Evolutionary conservation across 805 yeast genomes (phyloP), one percentile per base, ranked within the genome.

Genomic region (Sungouiozyma ichnusensis): DNA sequence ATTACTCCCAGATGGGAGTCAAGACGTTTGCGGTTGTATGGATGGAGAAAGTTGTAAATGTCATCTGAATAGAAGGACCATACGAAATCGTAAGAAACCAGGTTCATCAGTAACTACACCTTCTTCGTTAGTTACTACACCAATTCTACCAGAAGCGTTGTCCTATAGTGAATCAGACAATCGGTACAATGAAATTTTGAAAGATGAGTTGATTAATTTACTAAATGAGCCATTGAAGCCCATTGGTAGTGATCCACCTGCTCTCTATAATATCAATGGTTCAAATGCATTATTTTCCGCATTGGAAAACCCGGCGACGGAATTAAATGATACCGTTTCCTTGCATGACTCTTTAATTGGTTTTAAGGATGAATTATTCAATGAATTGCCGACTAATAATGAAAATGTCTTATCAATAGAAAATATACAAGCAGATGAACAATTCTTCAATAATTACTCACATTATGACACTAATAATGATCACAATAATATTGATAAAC

Each of bases 1-100:
- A 20, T n/a, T 27, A 9, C 13, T 15, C 20, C 16, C 20, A 16
- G 46, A 36, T 31, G 40, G 14, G 38, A 40, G 19, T 8, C 19
- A 4, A 13, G 31, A 33, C 24, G 32, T 35, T 13, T 43, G 46
- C 34, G 18, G 32, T 20, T 43, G 46, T 33, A 18, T 33, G 15
- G 19, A 29, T 3, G 51, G 51, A 18, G 39, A 37, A 2, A 36
- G 41, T 3, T 48, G 52, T 29, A 46, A 32, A 35, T 48, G 52
- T 20, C 50, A 46, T 38, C 15, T 38, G 27, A 44, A 40, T 33
- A 43, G 47, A 24, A 44, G 36, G 24, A 36, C 15, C 11, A 36
- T 27, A 16, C 19, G 16, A 17, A 36, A 24, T 20, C 16, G 9
- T 17, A 35, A 29, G 16, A 8, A n/a, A 20, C 39, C 14, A 16